Conservation (phyloP, 257 asterid genomes). For the Primulina tabacum region DNA sequence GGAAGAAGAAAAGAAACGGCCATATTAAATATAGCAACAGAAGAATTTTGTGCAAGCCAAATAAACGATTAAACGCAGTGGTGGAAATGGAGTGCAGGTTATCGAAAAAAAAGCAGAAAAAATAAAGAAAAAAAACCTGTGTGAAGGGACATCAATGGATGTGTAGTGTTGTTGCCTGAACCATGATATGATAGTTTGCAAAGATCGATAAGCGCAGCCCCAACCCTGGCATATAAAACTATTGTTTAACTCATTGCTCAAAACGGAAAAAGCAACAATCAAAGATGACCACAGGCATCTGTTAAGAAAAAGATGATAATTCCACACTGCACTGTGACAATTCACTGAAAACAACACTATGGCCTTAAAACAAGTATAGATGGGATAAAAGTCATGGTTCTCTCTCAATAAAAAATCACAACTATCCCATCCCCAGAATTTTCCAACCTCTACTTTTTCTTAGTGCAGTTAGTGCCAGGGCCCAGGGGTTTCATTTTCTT, state of each 20-base stretch:
- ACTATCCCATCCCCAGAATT: neutral
- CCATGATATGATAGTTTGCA: constrained; percentile 95
- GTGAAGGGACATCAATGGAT: constrained; percentile 74
- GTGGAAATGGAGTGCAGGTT: neutral
- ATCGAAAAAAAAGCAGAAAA: too few species aligned
- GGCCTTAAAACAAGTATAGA: too few species aligned
- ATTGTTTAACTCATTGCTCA: neutral
- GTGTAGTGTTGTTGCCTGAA: constrained; percentile 88
- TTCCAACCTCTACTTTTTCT: neutral
- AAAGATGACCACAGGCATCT: too few species aligned
- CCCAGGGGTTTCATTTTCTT: constrained; percentile 2
- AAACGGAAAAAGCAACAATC: too few species aligned
- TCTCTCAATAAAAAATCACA: neutral
- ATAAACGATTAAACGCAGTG: neutral
- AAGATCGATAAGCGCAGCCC: constrained; percentile 99
- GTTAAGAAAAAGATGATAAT: too few species aligned
- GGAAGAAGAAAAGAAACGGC: neutral
- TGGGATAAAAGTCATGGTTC: too few species aligned
- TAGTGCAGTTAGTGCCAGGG: neutral
- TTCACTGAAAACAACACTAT: too few species aligned
- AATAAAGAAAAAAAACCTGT: constrained; percentile 49
- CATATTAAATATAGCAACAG: neutral
- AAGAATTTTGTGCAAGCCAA: neutral
- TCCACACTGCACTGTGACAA: too few species aligned
- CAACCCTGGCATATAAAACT: constrained; percentile 65